Conservation (phyloP, 768 basidiomycete genomes). For the Tylopilus vinaceipallidus region DNA sequence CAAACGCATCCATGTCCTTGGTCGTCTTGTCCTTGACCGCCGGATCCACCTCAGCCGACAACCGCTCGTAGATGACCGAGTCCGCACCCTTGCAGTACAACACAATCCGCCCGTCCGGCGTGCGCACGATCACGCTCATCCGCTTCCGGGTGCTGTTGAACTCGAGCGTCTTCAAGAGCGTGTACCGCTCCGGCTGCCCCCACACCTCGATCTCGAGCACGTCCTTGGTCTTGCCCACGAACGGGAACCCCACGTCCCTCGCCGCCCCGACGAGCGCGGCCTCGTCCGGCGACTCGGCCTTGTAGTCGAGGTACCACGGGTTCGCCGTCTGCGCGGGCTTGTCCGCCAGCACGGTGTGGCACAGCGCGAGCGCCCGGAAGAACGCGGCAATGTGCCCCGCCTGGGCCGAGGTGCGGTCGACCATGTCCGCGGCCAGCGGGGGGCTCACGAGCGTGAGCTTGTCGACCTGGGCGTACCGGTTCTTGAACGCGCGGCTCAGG, state of each 20-base stretch:
- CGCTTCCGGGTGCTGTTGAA: constrained; percentile 94
- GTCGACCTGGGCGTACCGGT: constrained; percentile 77
- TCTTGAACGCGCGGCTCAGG: constrained; percentile 82
- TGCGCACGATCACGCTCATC: constrained; percentile 90
- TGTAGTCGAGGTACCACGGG: constrained; percentile 77
- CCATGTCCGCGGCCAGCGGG: constrained; percentile 75
- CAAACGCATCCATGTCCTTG: constrained; percentile 90
- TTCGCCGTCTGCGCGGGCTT: constrained; percentile 57
- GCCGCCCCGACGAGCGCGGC: constrained; percentile 92
- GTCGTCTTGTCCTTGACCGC: constrained; percentile 72
- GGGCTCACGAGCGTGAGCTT: constrained; percentile 88
- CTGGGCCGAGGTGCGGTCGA: constrained; percentile 58
- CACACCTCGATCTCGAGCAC: constrained; percentile 86
- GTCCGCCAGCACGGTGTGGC: constrained; percentile 89
- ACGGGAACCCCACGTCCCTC: constrained; percentile 91
- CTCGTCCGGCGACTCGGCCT: constrained; percentile 96
- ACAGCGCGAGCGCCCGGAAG: constrained; percentile 93
- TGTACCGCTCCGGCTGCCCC: constrained; percentile 83
- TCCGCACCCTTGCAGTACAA: constrained; percentile 98
- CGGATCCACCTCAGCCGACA: constrained; percentile 73
- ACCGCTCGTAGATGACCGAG: constrained; percentile 86
- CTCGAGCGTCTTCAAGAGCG: constrained; percentile 77
- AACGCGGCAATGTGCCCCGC: constrained; percentile 72
- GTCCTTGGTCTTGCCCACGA: constrained; percentile 72
- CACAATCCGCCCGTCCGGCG: constrained; percentile 77